Evolutionary conservation across 176 grass and related monocot genomes (phyloP), one percentile per base, ranked within the genome.

Genomic region (Musa acuminata): DNA sequence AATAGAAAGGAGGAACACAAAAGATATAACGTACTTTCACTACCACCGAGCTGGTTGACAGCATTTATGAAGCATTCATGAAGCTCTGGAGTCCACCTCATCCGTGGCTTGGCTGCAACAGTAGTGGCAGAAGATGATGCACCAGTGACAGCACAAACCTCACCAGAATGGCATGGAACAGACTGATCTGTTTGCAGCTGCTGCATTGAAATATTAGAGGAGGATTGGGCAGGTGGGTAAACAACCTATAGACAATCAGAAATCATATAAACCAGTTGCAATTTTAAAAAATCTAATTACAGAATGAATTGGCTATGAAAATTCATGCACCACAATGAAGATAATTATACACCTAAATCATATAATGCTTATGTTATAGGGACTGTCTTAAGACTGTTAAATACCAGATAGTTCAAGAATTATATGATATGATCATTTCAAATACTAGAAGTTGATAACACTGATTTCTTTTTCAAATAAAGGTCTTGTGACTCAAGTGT

Each of bases 11-110:
- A 72, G 19, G 43, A 21, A 78, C 73, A 80, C 53, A 24, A 9
- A 80, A 75, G 76, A 84, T 69, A 43, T 43, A 67, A 65, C 84
- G 79, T 98, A 98, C 88, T 93, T 88, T 98, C 94, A 7, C 90
- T 87, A 74, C 94, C 90, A 8, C 94, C 90, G 79, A 93, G 94
- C 77, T 98, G 84, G 90, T 91, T 88, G 72, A 98, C 90, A 78
- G 94, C 85, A 73, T 93, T 84, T 64, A 98, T 78, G 77, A 98
- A 98, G 51, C 88, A 76, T 84, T 93, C 94, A 80, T 98, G 94
- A 20, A 93, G 88, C 87, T 98, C 94, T 49, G 86, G 88, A 13
- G 88, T 98, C 94, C 94, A 98, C 73, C 86, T 87, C 90, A 93
- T 91, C 25, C 94, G 81, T 77, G 83, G 77, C 81, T 89, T 98